Evolutionary conservation across 2,329 filamentous ascomycete species (phyloP).

Genomic region (Aureobasidium uvarum): DNA sequence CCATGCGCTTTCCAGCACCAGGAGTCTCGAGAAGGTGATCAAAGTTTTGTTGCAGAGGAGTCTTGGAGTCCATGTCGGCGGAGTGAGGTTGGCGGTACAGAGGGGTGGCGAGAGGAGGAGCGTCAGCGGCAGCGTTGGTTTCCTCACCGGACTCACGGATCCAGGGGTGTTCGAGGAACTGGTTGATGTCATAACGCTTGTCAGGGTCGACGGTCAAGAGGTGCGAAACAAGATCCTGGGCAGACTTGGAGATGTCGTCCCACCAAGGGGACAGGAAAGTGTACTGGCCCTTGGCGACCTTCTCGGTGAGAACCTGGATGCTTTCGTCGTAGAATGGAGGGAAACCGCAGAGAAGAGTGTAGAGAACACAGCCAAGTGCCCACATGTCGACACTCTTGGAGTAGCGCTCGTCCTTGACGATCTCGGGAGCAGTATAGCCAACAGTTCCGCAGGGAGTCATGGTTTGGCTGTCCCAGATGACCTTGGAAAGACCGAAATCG

Average conservation of each 20-base stretch:
- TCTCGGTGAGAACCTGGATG: conserved; percentile 94
- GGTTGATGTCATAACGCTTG: conserved; percentile 87
- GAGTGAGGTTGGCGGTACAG: conserved; percentile 57
- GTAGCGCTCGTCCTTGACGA: conserved; percentile 98
- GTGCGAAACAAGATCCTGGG: conserved; percentile 91
- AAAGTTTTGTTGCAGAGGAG: conserved; percentile 51
- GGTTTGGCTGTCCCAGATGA: conserved; percentile 96
- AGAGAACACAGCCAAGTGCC: conserved; percentile 94
- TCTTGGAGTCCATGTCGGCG: conserved; percentile 34
- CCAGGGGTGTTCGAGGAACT: conserved; percentile 96
- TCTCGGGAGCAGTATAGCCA: conserved; percentile 96
- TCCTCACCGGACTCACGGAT: conserved; percentile 69
- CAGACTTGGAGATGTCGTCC: conserved; percentile 95
- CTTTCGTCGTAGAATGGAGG: conserved; percentile 98
- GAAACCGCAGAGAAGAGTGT: conserved; percentile 95
- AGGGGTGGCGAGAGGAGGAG: conserved; percentile 69
- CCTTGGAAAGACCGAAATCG: conserved; percentile 95
- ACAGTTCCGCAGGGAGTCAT: conserved; percentile 99
- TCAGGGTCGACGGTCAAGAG: conserved; percentile 92
- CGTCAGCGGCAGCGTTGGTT: conserved; percentile 65
- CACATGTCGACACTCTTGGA: conserved; percentile 99
- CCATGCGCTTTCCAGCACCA: conserved; percentile 62
- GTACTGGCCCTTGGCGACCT: conserved; percentile 94
- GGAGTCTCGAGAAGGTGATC: conserved; percentile 59
- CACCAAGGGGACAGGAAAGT: conserved; percentile 99